Evolutionary conservation across 768 basidiomycete genomes (phyloP).

Genomic region (Pleurotus platypus): DNA sequence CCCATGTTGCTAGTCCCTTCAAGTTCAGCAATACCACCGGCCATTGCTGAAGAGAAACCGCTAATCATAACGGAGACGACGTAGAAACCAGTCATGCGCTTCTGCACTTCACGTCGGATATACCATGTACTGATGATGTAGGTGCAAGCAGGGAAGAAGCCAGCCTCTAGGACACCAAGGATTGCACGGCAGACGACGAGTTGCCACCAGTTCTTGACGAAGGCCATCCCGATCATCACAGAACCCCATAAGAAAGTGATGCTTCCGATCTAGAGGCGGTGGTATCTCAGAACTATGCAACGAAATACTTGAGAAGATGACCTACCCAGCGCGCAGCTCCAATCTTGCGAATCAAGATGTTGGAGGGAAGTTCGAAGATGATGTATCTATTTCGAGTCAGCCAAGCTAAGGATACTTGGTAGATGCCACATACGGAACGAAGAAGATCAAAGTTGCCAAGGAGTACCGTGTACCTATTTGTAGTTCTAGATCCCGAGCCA

Average conservation of each 20-base stretch:
- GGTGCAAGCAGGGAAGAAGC: conserved; percentile 8
- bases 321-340: conserved; percentile 6
- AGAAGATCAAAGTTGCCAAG: conserved; percentile 3
- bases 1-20: conserved; percentile 18
- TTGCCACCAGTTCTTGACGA: conserved; percentile 5
- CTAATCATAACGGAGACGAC: conserved; percentile 16
- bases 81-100: conserved; percentile 20
- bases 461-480: conserved; percentile 1
- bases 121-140: conserved; percentile 23
- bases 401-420: background rate
- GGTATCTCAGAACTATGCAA: background rate
- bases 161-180: conserved; percentile 2
- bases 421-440: conserved; percentile 2
- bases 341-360: conserved; percentile 6
- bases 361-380: conserved; percentile 6
- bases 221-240: conserved; percentile 3
- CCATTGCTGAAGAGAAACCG: conserved; percentile 23
- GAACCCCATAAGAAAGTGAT: conserved; percentile 2
- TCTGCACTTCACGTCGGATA: conserved; percentile 20
- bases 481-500: background rate
- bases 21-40: conserved; percentile 18
- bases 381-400: background rate
- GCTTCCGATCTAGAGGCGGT: background rate
- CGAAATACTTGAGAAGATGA: conserved; percentile 18
- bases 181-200: conserved; percentile 4